Percentiles rank a stretch among this genome's conserved stretches.
These are phyloP conservation scores for Aegilops tauschii DNA, from an alignment of 176 grass and related monocot species.

Conservation along the genomic window DNA sequence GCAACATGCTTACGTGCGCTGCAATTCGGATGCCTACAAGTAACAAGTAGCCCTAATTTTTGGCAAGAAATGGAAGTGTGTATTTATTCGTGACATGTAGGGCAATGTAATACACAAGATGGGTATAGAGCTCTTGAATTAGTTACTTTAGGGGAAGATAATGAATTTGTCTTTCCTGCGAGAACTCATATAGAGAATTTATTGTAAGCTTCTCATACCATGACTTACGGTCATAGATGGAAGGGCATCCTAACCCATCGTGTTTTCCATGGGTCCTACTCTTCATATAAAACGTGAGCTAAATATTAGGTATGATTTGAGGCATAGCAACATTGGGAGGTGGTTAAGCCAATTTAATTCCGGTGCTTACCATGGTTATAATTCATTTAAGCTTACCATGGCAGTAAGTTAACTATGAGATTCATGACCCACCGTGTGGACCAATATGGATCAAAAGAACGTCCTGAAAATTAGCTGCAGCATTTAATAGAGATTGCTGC, in stretches of 20 bases:
- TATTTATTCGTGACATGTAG: neutral
- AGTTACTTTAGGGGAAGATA: neutral
- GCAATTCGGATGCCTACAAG: neutral
- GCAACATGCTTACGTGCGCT: neutral
- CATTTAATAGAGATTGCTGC: neutral
- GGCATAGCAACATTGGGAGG: neutral
- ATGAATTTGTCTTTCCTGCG: neutral
- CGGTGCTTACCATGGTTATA: neutral
- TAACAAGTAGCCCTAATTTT: neutral
- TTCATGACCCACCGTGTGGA: neutral
- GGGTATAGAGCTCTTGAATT: neutral
- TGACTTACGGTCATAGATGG: neutral
- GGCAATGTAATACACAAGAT: neutral
- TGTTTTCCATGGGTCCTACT: neutral
- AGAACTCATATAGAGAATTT: neutral
- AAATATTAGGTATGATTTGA: slow-evolving; percentile 2
- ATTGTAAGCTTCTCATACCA: neutral
- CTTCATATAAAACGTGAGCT: neutral
- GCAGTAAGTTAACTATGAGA: neutral
- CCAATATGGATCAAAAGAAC: slow-evolving; percentile 2
- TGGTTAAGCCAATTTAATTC: neutral
- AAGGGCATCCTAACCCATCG: neutral
- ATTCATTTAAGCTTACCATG: neutral
- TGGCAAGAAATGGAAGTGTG: neutral
- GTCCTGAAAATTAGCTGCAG: neutral